Base-by-base conservation (phyloP, 345 rosid species). In the Eucalyptus erythrocorys region DNA sequence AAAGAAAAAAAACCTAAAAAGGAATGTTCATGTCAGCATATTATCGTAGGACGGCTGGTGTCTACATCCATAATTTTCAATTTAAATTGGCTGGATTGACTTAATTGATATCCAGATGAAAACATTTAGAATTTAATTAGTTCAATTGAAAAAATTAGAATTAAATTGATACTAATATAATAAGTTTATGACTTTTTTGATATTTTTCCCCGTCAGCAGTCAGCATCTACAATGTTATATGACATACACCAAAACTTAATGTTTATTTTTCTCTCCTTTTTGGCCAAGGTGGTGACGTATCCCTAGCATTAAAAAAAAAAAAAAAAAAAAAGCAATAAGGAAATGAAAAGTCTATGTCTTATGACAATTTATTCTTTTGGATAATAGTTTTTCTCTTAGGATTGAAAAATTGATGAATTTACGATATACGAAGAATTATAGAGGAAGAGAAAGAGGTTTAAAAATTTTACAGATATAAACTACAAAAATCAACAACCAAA, bases 71-170 rank as follows among this genome's bases (percentile, higher is more conserved):
- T 21, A 21, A 21, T 51, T 51, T 19, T 19, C 4, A 0, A 51
- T 51, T 2, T 21, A 0, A 51, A 51, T 7, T 51, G 1, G 2
- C 55, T 7, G 2, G 55, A 19, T 51, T 7, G 10, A 19, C 2
- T 51, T 0, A 3, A 51, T 51, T 0, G 4, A 21, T 19, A 51
- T 0, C 57, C 3, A 51, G 19, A 51, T 51, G 0, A 19, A 51
- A 51, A 19, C 3, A 0, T 7, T 51, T 51, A 8, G 10, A 21
- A 51, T 51, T 19, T 51, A 51, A 19, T 51, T 19, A 51, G 57
- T 51, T 51, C 57, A 7, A 51, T 51, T 51, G 24, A 3, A 51
- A 51, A 51, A 1, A 7, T 51, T 51, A 19, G 7, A 51, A 51
- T 51, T 51, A 51, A 51, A 51, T 50, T 51, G 55, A 51, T 19